These are phyloP conservation scores for Nectriaceae sp. DNA, from an alignment of 2,329 filamentous ascomycete genomes.

Conservation along the genomic window DNA sequence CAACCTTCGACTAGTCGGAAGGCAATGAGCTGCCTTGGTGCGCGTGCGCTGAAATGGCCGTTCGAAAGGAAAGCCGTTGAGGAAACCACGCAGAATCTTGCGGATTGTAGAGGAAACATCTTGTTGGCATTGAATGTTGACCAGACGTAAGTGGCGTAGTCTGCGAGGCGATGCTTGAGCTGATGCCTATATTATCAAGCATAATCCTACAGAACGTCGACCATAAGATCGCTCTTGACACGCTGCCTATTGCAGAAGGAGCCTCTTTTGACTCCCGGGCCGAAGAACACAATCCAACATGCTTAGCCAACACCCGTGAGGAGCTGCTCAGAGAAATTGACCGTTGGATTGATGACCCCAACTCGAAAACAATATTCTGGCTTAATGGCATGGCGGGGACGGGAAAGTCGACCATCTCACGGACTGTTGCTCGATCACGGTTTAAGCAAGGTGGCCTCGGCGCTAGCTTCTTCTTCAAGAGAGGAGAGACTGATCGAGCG, in stretches of 20 bases:
- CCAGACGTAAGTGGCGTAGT: conserved; percentile 30
- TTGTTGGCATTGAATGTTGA: conserved; percentile 35
- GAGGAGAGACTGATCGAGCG: conserved; percentile 39
- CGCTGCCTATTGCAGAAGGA: conserved; percentile 18
- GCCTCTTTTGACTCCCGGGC: conserved; percentile 37
- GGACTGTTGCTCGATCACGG: conserved; percentile 40
- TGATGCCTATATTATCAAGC: neutral
- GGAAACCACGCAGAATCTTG: conserved; percentile 26
- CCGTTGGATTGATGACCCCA: conserved; percentile 6
- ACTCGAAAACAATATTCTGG: conserved; percentile 35
- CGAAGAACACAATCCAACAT: conserved; percentile 34
- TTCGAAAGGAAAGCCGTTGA: conserved; percentile 29
- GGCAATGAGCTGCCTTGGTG: conserved; percentile 30
- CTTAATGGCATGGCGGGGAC: conserved; percentile 42
- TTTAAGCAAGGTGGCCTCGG: conserved; percentile 22
- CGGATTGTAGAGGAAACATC: conserved; percentile 29
- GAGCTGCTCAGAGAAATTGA: conserved; percentile 29
- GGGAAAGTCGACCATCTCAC: conserved; percentile 41
- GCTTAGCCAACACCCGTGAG: conserved; percentile 31
- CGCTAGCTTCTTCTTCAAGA: conserved; percentile 49
- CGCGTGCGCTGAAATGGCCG: conserved; percentile 42
- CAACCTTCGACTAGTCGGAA: conserved; percentile 19
- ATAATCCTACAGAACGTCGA: neutral
- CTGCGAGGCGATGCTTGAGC: neutral
- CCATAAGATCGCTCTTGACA: neutral